Conservation (phyloP, 768 basidiomycete genomes). For the Filobasidium wieringae region DNA sequence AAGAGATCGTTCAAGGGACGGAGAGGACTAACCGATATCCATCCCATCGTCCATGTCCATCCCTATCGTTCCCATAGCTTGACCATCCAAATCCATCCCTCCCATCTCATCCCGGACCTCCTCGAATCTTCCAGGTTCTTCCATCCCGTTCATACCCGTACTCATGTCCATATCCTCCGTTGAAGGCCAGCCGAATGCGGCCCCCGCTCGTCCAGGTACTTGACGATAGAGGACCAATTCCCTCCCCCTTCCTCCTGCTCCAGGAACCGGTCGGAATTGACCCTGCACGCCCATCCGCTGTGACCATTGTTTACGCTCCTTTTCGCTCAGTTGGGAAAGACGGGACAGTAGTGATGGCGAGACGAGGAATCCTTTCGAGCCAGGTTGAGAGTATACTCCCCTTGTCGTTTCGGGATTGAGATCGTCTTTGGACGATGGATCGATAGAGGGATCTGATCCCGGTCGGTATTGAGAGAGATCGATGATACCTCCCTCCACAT, state of each 20-base stretch:
- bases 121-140: too few relatives aligned
- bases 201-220: too few relatives aligned
- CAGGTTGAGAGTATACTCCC: constrained; percentile 6
- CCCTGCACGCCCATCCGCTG: not conserved
- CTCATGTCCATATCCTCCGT: too few relatives aligned
- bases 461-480: not conserved
- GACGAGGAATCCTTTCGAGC: constrained; percentile 10
- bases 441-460: not conserved
- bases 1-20: too few relatives aligned
- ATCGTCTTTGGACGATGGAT: not conserved
- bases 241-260: not conserved
- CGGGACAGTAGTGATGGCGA: constrained; percentile 8
- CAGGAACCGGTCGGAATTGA: too few relatives aligned
- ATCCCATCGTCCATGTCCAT: too few relatives aligned
- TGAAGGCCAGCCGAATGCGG: too few relatives aligned
- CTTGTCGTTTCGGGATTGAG: not conserved
- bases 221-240: not conserved
- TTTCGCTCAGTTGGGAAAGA: not conserved
- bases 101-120: too few relatives aligned
- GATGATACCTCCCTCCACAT: not conserved
- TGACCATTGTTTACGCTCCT: not conserved
- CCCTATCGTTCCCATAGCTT: too few relatives aligned
- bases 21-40: too few relatives aligned
- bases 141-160: too few relatives aligned
- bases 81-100: too few relatives aligned